Evolutionary conservation across 768 basidiomycete genomes (phyloP).

Genomic region (Termitomyces sp.): DNA sequence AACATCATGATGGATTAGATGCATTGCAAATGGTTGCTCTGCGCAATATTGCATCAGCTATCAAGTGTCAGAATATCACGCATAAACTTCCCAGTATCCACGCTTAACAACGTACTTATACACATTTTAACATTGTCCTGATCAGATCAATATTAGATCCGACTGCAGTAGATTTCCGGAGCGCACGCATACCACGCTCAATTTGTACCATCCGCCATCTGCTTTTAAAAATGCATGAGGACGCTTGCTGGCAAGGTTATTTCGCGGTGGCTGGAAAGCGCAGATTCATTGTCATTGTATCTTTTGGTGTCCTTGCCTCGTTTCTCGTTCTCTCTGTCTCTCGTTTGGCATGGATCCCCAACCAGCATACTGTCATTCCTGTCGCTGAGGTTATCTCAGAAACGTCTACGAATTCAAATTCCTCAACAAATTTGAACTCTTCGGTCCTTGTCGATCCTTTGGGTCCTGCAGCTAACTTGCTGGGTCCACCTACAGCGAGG

Average conservation of each 20-base stretch:
- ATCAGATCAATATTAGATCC: constrained; percentile 37
- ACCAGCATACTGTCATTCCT: neutral
- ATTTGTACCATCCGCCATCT: neutral
- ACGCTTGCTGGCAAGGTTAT: constrained; percentile 10
- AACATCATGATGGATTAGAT: too few relatives aligned
- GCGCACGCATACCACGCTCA: constrained; percentile 15
- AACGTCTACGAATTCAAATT: neutral
- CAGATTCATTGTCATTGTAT: constrained; percentile 20
- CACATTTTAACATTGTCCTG: too few relatives aligned
- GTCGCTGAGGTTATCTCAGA: neutral
- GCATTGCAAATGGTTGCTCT: too few relatives aligned
- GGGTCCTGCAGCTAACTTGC: constrained; percentile 13
- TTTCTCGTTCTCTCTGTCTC: constrained; percentile 21
- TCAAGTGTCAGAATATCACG: too few relatives aligned
- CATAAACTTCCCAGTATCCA: too few relatives aligned
- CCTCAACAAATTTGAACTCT: neutral
- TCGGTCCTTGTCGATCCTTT: constrained; percentile 11
- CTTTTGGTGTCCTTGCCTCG: constrained; percentile 22
- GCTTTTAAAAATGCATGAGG: constrained; percentile 9
- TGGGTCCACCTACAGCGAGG: constrained; percentile 47
- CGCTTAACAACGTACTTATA: too few relatives aligned
- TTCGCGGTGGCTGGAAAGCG: constrained; percentile 9
- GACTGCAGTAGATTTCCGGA: constrained; percentile 46
- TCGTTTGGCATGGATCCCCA: constrained; percentile 15
- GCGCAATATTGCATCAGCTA: too few relatives aligned